Conservation (phyloP, 1,284 basidiomycete genomes). For the Tylopilus sp. region DNA sequence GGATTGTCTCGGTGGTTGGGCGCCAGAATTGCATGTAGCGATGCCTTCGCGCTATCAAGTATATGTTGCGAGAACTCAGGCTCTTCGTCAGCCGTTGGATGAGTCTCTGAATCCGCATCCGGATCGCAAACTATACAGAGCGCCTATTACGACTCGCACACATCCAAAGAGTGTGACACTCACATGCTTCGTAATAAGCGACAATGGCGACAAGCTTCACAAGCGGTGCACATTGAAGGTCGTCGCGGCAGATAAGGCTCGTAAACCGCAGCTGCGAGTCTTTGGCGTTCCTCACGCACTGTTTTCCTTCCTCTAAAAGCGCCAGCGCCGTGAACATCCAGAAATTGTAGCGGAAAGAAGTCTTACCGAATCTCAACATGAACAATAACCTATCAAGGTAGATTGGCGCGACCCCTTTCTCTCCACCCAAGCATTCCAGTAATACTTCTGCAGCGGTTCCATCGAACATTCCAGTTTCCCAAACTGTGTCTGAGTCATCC, state of each 20-base stretch:
- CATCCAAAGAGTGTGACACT: constrained; percentile 7
- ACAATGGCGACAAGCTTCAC: constrained; percentile 36
- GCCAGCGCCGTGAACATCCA: background rate
- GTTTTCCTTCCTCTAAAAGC: constrained; percentile 35
- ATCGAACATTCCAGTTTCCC: constrained; percentile 42
- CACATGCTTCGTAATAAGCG: constrained; percentile 39
- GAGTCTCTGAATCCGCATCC: background rate
- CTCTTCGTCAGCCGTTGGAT: background rate
- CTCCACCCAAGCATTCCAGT: constrained; percentile 14
- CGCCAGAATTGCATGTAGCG: too few species aligned
- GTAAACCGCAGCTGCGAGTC: constrained; percentile 34
- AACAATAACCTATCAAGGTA: constrained; percentile 41
- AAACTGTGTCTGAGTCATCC: constrained; percentile 20
- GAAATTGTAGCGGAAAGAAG: background rate
- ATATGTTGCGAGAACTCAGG: constrained; percentile 17
- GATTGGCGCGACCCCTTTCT: constrained; percentile 27
- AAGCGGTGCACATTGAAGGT: background rate
- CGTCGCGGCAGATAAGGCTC: constrained; percentile 23
- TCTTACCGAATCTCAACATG: constrained; percentile 36
- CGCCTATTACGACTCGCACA: background rate
- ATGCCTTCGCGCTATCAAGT: constrained; percentile 20
- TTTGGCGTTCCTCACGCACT: constrained; percentile 22
- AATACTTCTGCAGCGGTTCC: constrained; percentile 29
- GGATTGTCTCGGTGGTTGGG: constrained; percentile 25
- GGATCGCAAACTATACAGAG: constrained; percentile 19